These are phyloP conservation scores for Marasmius sp. DNA, from an alignment of 1,284 basidiomycete genomes.

Conservation along the genomic window DNA sequence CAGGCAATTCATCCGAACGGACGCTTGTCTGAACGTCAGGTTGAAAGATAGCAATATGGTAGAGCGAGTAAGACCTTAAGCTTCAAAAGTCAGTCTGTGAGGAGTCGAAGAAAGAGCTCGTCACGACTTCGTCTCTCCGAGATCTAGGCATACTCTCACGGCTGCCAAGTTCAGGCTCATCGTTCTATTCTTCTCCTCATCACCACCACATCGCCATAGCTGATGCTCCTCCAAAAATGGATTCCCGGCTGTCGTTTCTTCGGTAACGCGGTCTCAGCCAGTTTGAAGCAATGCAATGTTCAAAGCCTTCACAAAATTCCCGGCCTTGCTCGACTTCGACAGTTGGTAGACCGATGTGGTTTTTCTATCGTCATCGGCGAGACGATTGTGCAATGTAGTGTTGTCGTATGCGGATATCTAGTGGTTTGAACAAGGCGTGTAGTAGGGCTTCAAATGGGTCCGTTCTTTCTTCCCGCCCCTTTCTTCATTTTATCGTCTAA, in stretches of 20 bases:
- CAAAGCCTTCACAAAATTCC: constrained; percentile 88
- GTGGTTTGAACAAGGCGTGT: constrained; percentile 94
- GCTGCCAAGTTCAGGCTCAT: too few relatives aligned
- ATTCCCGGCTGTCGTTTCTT: constrained; percentile 93
- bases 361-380: constrained; percentile 94
- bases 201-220: too few relatives aligned
- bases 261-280: constrained; percentile 81
- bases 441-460: constrained; percentile 90
- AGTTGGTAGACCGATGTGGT: constrained; percentile 84
- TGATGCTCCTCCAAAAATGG: constrained; percentile 83
- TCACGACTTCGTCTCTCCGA: too few relatives aligned
- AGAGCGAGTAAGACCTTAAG: too few relatives aligned
- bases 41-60: too few relatives aligned
- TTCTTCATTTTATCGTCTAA: background rate
- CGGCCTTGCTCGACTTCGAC: constrained; percentile 81
- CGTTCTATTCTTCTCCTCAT: too few relatives aligned
- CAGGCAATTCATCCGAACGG: too few relatives aligned
- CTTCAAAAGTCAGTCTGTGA: too few relatives aligned
- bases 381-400: constrained; percentile 90
- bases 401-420: constrained; percentile 87
- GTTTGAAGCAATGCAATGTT: constrained; percentile 69
- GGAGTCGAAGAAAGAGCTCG: too few relatives aligned
- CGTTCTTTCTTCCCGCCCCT: constrained; percentile 20
- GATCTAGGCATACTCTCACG: too few relatives aligned
- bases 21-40: too few relatives aligned